phyloP scores from a whole-genome alignment of 306 rosid species.

The Ammopiptanthus mongolicus region DNA sequence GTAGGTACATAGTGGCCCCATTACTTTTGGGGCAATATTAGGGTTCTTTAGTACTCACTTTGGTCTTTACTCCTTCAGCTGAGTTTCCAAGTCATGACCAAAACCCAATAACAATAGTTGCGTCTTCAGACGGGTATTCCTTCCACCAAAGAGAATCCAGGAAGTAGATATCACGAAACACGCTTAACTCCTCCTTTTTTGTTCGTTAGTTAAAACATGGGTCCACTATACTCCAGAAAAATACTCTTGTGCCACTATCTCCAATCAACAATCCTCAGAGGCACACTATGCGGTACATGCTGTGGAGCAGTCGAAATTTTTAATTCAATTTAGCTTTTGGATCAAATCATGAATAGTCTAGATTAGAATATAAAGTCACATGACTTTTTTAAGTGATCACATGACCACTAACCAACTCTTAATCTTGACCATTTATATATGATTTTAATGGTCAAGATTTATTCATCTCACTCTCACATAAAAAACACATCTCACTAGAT shows the following conservation, averaged over 20 bases:
- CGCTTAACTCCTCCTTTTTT: slow-evolving; percentile 21
- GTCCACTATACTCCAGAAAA: slow-evolving; percentile 11
- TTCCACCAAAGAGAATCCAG: slow-evolving; percentile 20
- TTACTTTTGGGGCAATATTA: slow-evolving; percentile 26
- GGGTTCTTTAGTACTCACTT: slow-evolving; percentile 12
- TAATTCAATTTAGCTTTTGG: slow-evolving; percentile 20
- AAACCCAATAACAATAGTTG: slow-evolving; percentile 29
- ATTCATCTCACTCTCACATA: no score
- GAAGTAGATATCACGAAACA: slow-evolving; percentile 5
- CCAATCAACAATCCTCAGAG: background rate
- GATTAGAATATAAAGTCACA: no score
- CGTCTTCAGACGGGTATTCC: slow-evolving; percentile 31
- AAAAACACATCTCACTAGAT: no score
- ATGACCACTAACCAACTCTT: no score
- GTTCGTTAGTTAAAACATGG: slow-evolving; percentile 8
- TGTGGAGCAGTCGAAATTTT: background rate
- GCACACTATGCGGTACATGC: background rate
- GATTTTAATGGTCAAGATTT: no score
- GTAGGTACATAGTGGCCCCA: slow-evolving; percentile 29
- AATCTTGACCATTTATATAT: no score
- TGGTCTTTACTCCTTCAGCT: slow-evolving; percentile 14
- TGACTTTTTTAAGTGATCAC: no score
- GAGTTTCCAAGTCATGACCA: slow-evolving; percentile 8
- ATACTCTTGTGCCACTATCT: background rate
- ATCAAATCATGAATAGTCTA: no score